Conservation (phyloP, 352 stramenopile species). For the Globisporangium nodosum region DNA sequence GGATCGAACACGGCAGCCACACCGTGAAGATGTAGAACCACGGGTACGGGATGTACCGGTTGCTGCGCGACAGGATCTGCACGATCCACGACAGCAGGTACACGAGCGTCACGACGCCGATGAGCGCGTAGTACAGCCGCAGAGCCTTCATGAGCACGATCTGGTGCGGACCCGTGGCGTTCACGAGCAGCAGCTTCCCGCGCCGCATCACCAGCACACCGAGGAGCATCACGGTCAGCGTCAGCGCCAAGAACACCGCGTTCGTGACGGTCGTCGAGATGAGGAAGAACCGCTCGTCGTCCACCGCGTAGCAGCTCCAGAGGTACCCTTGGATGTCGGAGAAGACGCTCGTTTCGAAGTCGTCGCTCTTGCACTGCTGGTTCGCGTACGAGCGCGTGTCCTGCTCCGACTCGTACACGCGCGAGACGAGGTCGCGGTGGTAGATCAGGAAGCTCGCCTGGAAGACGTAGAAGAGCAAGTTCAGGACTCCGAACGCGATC, state of each 20-base stretch:
- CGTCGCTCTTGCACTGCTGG: slow-evolving; percentile 67
- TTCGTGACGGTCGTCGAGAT: slow-evolving; percentile 77
- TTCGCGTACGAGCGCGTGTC: slow-evolving; percentile 65
- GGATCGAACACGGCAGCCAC: slow-evolving; percentile 81
- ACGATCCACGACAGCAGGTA: slow-evolving; percentile 83
- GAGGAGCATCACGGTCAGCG: slow-evolving; percentile 73
- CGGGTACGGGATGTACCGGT: slow-evolving; percentile 66
- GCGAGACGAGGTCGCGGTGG: slow-evolving; percentile 58
- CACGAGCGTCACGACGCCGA: slow-evolving; percentile 78
- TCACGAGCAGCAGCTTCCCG: slow-evolving; percentile 67
- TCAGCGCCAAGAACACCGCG: slow-evolving; percentile 71
- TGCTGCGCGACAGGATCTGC: slow-evolving; percentile 65
- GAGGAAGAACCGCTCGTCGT: slow-evolving; percentile 74
- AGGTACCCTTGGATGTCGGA: slow-evolving; percentile 85
- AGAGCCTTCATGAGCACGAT: slow-evolving; percentile 81
- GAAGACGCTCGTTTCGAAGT: slow-evolving; percentile 62
- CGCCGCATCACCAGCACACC: slow-evolving; percentile 85
- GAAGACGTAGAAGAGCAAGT: slow-evolving; percentile 78
- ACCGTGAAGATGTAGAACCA: slow-evolving; percentile 89
- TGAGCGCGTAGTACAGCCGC: slow-evolving; percentile 81
- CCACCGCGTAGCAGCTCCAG: slow-evolving; percentile 70
- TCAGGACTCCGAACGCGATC: slow-evolving; percentile 63
- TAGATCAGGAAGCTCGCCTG: slow-evolving; percentile 66
- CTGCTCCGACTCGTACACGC: slow-evolving; percentile 70
- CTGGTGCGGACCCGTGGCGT: slow-evolving; percentile 63